Conservation (phyloP, 2,329 filamentous ascomycete genomes). For the Xylariaceae sp. region DNA sequence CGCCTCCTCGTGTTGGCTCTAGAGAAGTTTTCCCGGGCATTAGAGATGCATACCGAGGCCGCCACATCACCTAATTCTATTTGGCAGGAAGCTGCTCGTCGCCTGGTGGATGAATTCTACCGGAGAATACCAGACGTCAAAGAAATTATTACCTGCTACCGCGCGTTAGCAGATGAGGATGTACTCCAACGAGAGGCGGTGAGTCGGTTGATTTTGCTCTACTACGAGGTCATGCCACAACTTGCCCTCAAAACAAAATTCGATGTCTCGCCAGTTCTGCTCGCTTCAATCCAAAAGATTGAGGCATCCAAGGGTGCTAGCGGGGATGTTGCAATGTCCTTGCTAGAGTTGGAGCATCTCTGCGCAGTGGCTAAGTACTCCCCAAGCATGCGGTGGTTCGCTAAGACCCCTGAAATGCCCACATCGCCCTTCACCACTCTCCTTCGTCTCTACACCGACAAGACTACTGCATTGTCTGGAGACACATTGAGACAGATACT, state of each 20-base stretch:
- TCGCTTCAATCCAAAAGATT: conserved; percentile 59
- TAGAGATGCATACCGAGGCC: conserved; percentile 55
- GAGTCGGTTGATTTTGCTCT: conserved; percentile 74
- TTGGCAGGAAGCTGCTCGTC: conserved; percentile 66
- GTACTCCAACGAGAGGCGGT: conserved; percentile 71
- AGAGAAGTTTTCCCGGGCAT: conserved; percentile 64
- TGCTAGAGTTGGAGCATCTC: conserved; percentile 75
- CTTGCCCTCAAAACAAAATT: conserved; percentile 78
- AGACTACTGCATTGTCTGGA: conserved; percentile 44
- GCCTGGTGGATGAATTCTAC: conserved; percentile 68
- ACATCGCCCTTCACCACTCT: conserved; percentile 69
- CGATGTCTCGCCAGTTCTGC: conserved; percentile 75
- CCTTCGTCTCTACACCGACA: conserved; percentile 52
- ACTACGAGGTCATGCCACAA: conserved; percentile 76
- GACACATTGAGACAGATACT: conserved; percentile 52
- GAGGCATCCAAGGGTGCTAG: conserved; percentile 49
- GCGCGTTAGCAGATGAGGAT: conserved; percentile 61
- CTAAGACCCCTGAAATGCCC: conserved; percentile 59
- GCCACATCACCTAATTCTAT: conserved; percentile 41
- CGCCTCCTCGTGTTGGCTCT: conserved; percentile 74
- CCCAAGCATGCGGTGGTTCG: conserved; percentile 85
- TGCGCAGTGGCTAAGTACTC: conserved; percentile 76
- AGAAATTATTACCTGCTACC: conserved; percentile 70
- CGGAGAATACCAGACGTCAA: conserved; percentile 76
- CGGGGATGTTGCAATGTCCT: conserved; percentile 48